Percentiles rank a stretch among this genome's conserved stretches.
Conservation (phyloP, 2,329 filamentous ascomycete species). For the Botrytis deweyae region DNA sequence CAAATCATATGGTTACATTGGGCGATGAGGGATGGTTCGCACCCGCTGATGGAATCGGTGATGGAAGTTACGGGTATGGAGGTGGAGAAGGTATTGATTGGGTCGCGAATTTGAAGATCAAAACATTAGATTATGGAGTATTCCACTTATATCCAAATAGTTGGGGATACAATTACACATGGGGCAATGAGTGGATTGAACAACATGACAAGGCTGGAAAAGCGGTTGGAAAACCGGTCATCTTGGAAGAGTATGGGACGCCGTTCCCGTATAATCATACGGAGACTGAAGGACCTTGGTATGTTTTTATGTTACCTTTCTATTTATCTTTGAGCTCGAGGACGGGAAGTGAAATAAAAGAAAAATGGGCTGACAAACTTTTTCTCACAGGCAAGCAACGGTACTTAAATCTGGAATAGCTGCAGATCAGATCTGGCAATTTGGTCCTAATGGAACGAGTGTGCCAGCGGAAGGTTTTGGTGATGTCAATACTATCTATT, state of each 20-base stretch:
- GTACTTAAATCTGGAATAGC: constrained; percentile 31
- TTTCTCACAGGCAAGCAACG: constrained; percentile 28
- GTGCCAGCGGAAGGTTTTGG: constrained; percentile 24
- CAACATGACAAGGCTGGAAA: constrained; percentile 45
- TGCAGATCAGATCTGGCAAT: constrained; percentile 36
- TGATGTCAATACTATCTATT: constrained; percentile 35
- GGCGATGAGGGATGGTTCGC: constrained; percentile 63
- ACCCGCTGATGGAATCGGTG: constrained; percentile 40
- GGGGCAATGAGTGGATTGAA: constrained; percentile 49
- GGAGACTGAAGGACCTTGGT: constrained; percentile 28
- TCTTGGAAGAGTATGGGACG: constrained; percentile 44
- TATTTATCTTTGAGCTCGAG: background rate
- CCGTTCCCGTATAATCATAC: constrained; percentile 33
- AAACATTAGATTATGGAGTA: constrained; percentile 52
- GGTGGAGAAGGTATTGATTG: constrained; percentile 50
- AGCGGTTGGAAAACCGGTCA: constrained; percentile 42
- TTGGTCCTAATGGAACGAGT: constrained; percentile 29
- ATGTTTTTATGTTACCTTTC: background rate
- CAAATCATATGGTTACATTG: constrained; percentile 59
- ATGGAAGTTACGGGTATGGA: constrained; percentile 46
- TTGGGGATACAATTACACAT: constrained; percentile 44
- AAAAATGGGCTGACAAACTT: background rate
- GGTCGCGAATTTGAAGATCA: constrained; percentile 47
- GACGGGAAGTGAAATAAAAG: too few relatives aligned
- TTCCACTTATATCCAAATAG: constrained; percentile 52